These are phyloP conservation scores for Debaryomyces coudertii DNA, from an alignment of 1,139 yeast genomes.

Conservation along the genomic window DNA sequence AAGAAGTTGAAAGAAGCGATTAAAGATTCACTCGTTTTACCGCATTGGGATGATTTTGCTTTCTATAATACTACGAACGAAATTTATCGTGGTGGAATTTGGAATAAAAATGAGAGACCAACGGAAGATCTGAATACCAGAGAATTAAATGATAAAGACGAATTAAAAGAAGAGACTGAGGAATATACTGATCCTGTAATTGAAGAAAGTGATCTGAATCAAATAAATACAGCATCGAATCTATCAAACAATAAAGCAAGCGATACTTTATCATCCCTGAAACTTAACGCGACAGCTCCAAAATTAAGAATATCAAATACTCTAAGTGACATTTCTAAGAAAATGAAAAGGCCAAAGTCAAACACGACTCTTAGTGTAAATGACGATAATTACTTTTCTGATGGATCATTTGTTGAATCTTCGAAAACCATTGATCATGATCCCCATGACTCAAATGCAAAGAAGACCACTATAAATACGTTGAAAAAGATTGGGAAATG, in stretches of 20 bases:
- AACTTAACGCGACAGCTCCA: constrained; percentile 9
- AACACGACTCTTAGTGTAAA: constrained; percentile 29
- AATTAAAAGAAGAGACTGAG: background rate
- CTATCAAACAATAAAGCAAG: background rate
- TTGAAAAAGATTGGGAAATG: constrained; percentile 68
- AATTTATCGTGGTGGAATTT: constrained; percentile 87
- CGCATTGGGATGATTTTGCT: constrained; percentile 85
- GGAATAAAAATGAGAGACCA: constrained; percentile 57
- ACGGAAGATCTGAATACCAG: constrained; percentile 7
- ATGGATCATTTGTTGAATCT: constrained; percentile 27
- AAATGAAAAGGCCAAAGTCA: constrained; percentile 35
- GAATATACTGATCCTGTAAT: constrained; percentile 9
- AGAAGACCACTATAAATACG: constrained; percentile 31
- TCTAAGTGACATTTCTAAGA: constrained; percentile 39
- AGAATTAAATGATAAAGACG: background rate
- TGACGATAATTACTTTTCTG: constrained; percentile 33
- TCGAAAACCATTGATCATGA: constrained; percentile 9
- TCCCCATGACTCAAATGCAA: constrained; percentile 7
- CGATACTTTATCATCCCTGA: background rate
- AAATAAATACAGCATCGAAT: background rate
- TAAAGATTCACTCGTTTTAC: constrained; percentile 77
- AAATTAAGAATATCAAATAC: constrained; percentile 28
- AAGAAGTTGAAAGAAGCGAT: constrained; percentile 79
- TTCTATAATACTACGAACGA: constrained; percentile 68
- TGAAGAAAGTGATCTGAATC: constrained; percentile 3